phyloP scores from a whole-genome alignment of 2,329 filamentous ascomycete genomes.

The Pseudogymnoascus sp. region DNA sequence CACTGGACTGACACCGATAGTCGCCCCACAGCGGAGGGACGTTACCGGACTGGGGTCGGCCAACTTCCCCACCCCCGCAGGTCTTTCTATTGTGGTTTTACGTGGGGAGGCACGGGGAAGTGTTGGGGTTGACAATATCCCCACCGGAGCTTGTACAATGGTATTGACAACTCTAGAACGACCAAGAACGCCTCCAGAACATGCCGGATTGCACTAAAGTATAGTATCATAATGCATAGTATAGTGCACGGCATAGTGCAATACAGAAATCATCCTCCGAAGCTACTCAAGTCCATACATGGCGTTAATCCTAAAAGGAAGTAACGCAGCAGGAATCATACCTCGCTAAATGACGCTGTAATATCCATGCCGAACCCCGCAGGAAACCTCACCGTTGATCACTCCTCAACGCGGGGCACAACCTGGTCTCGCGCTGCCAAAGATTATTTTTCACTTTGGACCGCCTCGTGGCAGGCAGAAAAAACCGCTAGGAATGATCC shows the following conservation, averaged over 20 bases:
- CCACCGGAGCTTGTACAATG: neutral
- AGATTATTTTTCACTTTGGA: neutral
- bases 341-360: slow-evolving; percentile 1
- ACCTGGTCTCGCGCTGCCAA: neutral
- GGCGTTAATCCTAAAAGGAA: neutral
- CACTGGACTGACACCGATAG: neutral
- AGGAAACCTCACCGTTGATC: slow-evolving; percentile 5
- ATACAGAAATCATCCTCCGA: neutral
- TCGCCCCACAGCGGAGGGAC: neutral
- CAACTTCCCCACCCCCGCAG: slow-evolving; percentile 6
- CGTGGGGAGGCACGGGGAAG: neutral
- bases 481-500: slow-evolving; percentile 1
- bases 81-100: slow-evolving; percentile 2
- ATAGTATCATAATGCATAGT: neutral
- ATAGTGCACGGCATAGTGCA: neutral
- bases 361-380: slow-evolving; percentile 4
- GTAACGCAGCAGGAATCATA: neutral
- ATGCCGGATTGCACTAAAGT: neutral
- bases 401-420: neutral
- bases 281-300: neutral
- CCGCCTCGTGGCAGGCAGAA: neutral
- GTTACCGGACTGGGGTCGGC: neutral
- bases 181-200: neutral
- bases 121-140: neutral
- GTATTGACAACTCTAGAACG: neutral